phyloP scores from a whole-genome alignment of 23 red algal genomes.

The Gracilaria domingensis region DNA sequence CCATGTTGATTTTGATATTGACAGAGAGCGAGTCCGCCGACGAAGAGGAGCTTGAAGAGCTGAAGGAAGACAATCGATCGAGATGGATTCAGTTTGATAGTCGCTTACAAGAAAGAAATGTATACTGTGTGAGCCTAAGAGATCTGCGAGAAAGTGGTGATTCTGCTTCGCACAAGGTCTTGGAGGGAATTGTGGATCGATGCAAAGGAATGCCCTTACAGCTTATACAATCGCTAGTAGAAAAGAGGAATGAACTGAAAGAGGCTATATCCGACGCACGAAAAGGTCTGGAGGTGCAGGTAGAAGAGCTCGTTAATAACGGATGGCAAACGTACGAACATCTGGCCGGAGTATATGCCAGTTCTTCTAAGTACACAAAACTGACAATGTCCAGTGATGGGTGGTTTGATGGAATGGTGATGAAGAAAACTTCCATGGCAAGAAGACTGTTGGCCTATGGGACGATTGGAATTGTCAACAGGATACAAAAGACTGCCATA shows the following conservation, averaged over 20 bases:
- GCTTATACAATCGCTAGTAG: background rate
- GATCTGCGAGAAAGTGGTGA: background rate
- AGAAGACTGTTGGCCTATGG: background rate
- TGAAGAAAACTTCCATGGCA: background rate
- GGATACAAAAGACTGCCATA: conserved; percentile 5
- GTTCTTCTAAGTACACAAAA: background rate
- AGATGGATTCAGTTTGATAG: background rate
- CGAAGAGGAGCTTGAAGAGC: background rate
- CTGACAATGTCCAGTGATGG: background rate
- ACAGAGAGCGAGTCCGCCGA: background rate
- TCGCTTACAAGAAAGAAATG: background rate
- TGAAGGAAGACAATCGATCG: background rate
- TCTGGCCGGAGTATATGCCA: background rate
- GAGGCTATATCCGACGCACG: background rate
- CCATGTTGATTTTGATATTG: background rate
- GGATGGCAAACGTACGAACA: conserved; percentile 20
- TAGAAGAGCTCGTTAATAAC: background rate
- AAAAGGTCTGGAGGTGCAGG: background rate
- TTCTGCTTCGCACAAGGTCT: background rate
- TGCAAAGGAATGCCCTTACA: background rate
- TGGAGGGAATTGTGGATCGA: background rate
- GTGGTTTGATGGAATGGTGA: background rate
- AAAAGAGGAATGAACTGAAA: background rate
- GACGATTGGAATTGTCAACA: background rate
- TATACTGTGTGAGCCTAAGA: background rate